These are phyloP conservation scores for Coccinonectria pachysandricola DNA, from an alignment of 2,329 filamentous ascomycete species.

Conservation along the genomic window DNA sequence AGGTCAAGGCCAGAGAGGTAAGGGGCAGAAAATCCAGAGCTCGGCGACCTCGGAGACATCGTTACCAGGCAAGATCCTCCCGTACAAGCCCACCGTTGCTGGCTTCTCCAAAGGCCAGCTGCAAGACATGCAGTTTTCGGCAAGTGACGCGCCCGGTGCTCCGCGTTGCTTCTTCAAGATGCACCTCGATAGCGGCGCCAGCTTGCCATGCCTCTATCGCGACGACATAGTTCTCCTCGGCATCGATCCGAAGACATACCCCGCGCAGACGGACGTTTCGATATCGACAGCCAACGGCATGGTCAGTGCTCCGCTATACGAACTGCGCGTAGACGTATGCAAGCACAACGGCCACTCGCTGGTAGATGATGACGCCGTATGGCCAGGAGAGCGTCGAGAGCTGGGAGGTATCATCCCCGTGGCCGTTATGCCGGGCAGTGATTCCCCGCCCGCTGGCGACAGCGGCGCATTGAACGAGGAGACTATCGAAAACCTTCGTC, in stretches of 20 bases:
- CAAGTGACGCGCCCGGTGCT: slow-evolving; percentile 6
- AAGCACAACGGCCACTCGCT: slow-evolving; percentile 14
- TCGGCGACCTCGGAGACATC: neutral
- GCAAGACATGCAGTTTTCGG: slow-evolving; percentile 3
- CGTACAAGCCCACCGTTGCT: slow-evolving; percentile 8
- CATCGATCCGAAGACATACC: slow-evolving; percentile 11
- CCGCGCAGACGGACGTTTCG: slow-evolving; percentile 10
- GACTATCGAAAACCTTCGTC: slow-evolving; percentile 2
- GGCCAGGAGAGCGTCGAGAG: slow-evolving; percentile 12
- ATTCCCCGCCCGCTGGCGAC: slow-evolving; percentile 3
- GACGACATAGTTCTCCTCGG: slow-evolving; percentile 11
- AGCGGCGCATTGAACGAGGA: slow-evolving; percentile 4
- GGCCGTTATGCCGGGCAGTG: slow-evolving; percentile 7
- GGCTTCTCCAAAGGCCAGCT: neutral
- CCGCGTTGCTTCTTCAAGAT: slow-evolving; percentile 15
- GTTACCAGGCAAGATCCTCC: slow-evolving; percentile 9
- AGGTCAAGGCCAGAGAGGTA: too few relatives aligned
- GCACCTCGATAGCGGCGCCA: slow-evolving; percentile 18
- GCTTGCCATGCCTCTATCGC: slow-evolving; percentile 11
- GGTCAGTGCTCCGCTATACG: slow-evolving; percentile 8
- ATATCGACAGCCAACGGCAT: slow-evolving; percentile 10
- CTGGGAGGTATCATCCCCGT: slow-evolving; percentile 17
- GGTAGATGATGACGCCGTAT: slow-evolving; percentile 14
- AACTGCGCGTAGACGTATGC: slow-evolving; percentile 17
- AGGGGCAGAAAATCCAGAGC: too few relatives aligned